Conservation (phyloP, 2,329 filamentous ascomycete genomes). For the Exophiala dermatitidis region DNA sequence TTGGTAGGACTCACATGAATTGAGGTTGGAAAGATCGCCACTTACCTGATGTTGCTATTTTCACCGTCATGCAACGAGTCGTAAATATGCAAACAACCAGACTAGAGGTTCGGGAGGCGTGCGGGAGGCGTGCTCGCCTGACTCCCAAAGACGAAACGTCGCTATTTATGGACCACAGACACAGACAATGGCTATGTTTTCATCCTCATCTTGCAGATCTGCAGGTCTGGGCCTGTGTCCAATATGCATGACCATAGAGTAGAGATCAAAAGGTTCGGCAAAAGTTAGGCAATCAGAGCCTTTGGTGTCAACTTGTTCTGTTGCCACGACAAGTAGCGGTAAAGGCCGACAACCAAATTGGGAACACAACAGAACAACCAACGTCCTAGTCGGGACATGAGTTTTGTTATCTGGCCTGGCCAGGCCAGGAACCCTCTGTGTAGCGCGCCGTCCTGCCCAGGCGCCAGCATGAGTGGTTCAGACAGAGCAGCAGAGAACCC, state of each 20-base stretch:
- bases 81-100: neutral
- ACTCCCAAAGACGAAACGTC: neutral
- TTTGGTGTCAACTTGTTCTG: neutral
- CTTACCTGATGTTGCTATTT: neutral
- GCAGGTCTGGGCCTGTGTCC: neutral
- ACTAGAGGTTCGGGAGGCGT: neutral
- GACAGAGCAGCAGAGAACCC: neutral
- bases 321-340: conserved; percentile 10
- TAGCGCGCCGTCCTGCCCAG: conserved; percentile 3
- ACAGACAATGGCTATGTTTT: neutral
- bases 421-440: conserved; percentile 3
- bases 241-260: neutral
- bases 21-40: neutral
- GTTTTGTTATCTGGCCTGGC: conserved; percentile 8
- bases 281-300: neutral
- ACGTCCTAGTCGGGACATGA: conserved; percentile 3
- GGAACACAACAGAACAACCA: conserved; percentile 11
- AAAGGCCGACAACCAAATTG: conserved; percentile 3
- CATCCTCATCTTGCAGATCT: neutral
- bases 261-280: neutral
- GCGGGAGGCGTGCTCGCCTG: neutral
- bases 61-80: neutral
- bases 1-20: neutral
- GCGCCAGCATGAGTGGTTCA: conserved; percentile 13
- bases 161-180: neutral